phyloP scores from a whole-genome alignment of 306 rosid species.

The Rubus idaeus region DNA sequence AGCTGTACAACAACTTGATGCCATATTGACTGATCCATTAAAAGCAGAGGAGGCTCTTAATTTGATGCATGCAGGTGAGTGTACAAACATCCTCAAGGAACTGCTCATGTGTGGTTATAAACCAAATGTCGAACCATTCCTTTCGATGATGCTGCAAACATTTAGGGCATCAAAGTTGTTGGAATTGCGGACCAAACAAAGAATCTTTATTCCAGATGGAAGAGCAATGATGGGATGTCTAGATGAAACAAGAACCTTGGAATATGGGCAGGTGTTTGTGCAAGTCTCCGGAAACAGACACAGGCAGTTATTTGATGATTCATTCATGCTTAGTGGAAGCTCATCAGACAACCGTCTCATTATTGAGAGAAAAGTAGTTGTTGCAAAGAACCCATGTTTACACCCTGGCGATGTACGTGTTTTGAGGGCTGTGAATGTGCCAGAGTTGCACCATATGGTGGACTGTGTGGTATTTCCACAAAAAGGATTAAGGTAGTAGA shows the following conservation, averaged over 20 bases:
- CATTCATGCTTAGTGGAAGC: background rate
- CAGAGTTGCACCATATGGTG: conserved; percentile 70
- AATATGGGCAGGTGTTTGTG: conserved; percentile 85
- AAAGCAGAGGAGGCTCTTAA: conserved; percentile 69
- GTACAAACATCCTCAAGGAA: conserved; percentile 68
- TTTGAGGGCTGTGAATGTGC: conserved; percentile 64
- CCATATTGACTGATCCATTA: conserved; percentile 57
- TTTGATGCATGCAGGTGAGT: conserved; percentile 75
- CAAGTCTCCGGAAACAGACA: conserved; percentile 39
- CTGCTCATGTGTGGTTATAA: conserved; percentile 69
- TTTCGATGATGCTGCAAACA: conserved; percentile 80
- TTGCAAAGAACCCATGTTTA: conserved; percentile 81
- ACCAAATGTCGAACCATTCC: conserved; percentile 81
- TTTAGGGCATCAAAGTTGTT: conserved; percentile 71
- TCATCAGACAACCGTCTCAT: conserved; percentile 16
- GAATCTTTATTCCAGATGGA: conserved; percentile 70
- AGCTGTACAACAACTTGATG: conserved; percentile 56
- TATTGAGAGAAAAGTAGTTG: conserved; percentile 45
- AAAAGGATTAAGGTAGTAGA: conserved; percentile 55
- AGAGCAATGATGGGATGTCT: conserved; percentile 94
- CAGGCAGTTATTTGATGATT: conserved; percentile 29
- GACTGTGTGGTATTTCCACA: conserved; percentile 85
- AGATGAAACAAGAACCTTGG: conserved; percentile 76
- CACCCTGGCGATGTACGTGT: conserved; percentile 89
- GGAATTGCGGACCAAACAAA: conserved; percentile 62